Percentiles rank a stretch among this genome's conserved stretches.
phyloP scores from a whole-genome alignment of 139 green algal species.

The Ettlia oleoabundans region DNA sequence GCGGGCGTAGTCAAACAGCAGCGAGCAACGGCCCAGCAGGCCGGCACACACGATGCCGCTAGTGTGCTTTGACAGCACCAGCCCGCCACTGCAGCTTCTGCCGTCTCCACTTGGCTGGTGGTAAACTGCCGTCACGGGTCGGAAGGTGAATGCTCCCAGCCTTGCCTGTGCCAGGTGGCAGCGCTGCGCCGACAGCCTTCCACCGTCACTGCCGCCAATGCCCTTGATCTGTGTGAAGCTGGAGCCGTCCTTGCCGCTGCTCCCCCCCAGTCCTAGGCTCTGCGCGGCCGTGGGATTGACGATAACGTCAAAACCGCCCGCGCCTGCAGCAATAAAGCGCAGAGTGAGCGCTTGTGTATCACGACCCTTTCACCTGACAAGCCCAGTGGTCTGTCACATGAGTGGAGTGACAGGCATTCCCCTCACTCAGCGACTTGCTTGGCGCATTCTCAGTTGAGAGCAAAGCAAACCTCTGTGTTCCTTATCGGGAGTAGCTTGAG shows the following conservation, averaged over 20 bases:
- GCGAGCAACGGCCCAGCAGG: slow-evolving; percentile 31
- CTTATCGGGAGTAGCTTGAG: too few relatives aligned
- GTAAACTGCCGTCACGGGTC: slow-evolving; percentile 1
- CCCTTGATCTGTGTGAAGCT: slow-evolving; percentile 17
- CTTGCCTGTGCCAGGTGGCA: slow-evolving; percentile 6
- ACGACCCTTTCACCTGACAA: background rate
- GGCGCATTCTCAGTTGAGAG: too few relatives aligned
- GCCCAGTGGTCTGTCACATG: too few relatives aligned
- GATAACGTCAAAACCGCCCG: slow-evolving; percentile 15
- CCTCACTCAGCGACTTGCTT: too few relatives aligned
- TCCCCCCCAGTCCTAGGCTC: background rate
- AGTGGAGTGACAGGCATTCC: too few relatives aligned
- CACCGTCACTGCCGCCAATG: background rate
- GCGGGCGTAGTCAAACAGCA: slow-evolving; percentile 34
- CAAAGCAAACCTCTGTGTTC: too few relatives aligned
- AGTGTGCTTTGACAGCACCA: slow-evolving; percentile 40
- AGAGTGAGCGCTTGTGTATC: background rate
- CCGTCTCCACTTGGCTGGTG: background rate
- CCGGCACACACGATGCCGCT: slow-evolving; percentile 36
- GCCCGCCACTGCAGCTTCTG: slow-evolving; percentile 11
- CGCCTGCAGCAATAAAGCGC: background rate
- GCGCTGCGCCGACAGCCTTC: background rate
- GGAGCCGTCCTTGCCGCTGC: background rate
- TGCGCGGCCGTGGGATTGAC: background rate
- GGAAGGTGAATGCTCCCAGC: slow-evolving; percentile 12